Conservation (phyloP, 2,329 filamentous ascomycete genomes). For the Fusarium newnesense region DNA sequence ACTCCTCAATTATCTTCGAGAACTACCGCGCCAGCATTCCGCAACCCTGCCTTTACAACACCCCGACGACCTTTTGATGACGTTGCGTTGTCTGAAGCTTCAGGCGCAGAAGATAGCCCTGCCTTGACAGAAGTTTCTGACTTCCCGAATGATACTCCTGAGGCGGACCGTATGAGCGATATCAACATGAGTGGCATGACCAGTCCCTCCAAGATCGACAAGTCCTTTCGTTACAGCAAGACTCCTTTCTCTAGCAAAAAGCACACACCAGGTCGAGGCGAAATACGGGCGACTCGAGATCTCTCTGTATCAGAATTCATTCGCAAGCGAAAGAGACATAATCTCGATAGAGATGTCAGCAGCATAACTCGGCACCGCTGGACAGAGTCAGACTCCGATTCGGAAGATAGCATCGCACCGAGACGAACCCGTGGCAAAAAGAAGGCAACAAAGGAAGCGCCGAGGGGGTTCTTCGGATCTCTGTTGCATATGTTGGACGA, state of each 20-base stretch:
- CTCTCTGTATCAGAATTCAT: conserved; percentile 56
- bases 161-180: conserved; percentile 59
- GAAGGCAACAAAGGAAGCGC: conserved; percentile 30
- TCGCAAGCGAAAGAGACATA: conserved; percentile 65
- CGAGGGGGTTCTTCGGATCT: conserved; percentile 51
- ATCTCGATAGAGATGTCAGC: conserved; percentile 63
- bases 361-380: conserved; percentile 58
- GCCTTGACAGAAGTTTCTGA: conserved; percentile 68
- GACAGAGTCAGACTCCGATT: conserved; percentile 61
- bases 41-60: conserved; percentile 73
- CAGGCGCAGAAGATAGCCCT: conserved; percentile 69
- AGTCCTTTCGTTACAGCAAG: conserved; percentile 58
- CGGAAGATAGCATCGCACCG: conserved; percentile 51
- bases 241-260: conserved; percentile 52
- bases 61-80: conserved; percentile 68
- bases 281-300: conserved; percentile 63
- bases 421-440: conserved; percentile 41
- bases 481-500: conserved; percentile 64
- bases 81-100: conserved; percentile 63
- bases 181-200: conserved; percentile 56
- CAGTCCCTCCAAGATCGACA: conserved; percentile 59
- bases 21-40: conserved; percentile 63
- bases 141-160: conserved; percentile 61
- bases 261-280: conserved; percentile 68
- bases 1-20: conserved; percentile 55